Evolutionary conservation across 1,139 yeast species (phyloP).

Genomic region (Candida tetrigidarum): DNA sequence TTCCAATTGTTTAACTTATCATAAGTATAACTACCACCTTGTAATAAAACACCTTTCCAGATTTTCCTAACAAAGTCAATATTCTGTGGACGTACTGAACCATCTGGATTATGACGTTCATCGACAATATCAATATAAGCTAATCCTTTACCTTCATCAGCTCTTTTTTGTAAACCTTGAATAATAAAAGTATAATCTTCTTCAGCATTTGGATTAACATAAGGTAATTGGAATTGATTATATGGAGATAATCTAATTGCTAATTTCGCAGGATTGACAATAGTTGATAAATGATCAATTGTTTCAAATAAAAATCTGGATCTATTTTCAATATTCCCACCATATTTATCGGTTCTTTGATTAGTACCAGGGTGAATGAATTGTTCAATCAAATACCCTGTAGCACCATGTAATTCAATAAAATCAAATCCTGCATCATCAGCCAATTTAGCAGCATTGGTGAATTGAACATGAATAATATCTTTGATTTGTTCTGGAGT

Average conservation of each 20-base stretch:
- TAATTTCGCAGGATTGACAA: conserved; percentile 40
- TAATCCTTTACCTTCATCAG: conserved; percentile 37
- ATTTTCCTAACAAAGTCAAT: conserved; percentile 36
- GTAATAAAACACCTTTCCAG: conserved; percentile 53
- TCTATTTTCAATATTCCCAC: conserved; percentile 65
- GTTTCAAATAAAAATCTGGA: conserved; percentile 60
- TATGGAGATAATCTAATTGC: conserved; percentile 68
- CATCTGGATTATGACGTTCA: conserved; percentile 15
- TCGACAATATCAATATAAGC: conserved; percentile 57
- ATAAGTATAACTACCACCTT: conserved; percentile 48
- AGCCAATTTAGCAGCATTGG: conserved; percentile 50
- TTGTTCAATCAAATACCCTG: conserved; percentile 70
- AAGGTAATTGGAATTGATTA: conserved; percentile 43
- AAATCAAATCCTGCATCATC: conserved; percentile 68
- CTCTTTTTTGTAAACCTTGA: conserved; percentile 43
- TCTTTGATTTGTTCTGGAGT: conserved; percentile 48
- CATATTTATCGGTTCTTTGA: conserved; percentile 57
- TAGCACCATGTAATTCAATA: conserved; percentile 69
- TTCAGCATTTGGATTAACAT: conserved; percentile 32
- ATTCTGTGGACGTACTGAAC: conserved; percentile 15
- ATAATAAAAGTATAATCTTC: conserved; percentile 38
- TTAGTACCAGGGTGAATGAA: conserved; percentile 53
- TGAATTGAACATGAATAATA: conserved; percentile 36
- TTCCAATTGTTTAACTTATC: conserved; percentile 23
- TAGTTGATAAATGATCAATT: conserved; percentile 52